These are phyloP conservation scores for Populus hybrid DNA, from an alignment of 441 rosid genomes.

Conservation along the genomic window DNA sequence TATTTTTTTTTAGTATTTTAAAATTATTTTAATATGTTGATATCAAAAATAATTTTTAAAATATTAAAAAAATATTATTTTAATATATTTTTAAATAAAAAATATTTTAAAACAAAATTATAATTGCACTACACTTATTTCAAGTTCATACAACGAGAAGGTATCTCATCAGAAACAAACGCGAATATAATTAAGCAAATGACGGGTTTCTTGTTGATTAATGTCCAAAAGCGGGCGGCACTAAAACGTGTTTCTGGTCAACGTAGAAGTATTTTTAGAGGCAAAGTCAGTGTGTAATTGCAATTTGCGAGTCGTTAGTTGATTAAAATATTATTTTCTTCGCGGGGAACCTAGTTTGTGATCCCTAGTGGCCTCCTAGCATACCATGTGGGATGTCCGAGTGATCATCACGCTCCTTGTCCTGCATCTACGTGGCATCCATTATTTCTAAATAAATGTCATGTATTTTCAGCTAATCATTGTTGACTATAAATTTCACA, in stretches of 20 bases:
- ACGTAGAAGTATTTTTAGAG: neutral
- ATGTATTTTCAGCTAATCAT: neutral
- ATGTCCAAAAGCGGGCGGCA: neutral
- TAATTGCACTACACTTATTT: no score
- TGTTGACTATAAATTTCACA: neutral
- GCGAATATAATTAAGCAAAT: neutral
- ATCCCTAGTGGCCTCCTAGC: slow-evolving; percentile 1
- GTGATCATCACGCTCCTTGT: neutral
- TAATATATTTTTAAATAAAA: no score
- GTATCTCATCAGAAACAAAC: neutral
- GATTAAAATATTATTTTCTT: no score
- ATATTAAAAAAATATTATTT: no score
- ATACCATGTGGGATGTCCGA: slow-evolving; percentile 1
- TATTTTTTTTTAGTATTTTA: no score
- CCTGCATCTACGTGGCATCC: neutral
- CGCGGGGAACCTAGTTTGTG: neutral
- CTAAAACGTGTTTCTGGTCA: neutral
- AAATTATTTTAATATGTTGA: no score
- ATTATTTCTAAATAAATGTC: neutral
- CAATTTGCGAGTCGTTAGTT: neutral
- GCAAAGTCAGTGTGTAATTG: neutral
- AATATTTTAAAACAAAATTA: no score
- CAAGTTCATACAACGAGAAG: neutral
- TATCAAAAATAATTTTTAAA: no score
- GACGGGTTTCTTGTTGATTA: neutral